phyloP scores from a whole-genome alignment of 2,329 filamentous ascomycete species.

The Fusarium citri region DNA sequence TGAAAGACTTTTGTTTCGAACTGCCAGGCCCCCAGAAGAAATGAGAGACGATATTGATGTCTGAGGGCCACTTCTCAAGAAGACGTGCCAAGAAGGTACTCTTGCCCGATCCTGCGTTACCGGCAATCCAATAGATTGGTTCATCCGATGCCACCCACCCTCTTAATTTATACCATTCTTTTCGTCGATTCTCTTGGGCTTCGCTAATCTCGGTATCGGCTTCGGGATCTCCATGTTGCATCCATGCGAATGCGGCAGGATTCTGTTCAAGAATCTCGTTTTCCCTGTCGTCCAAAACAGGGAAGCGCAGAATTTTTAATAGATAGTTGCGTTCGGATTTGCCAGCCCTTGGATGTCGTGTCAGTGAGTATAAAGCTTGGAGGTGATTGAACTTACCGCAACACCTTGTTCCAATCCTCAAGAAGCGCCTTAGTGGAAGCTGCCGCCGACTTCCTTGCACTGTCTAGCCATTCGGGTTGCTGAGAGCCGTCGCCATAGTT shows the following conservation, averaged over 20 bases:
- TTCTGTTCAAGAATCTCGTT: background rate
- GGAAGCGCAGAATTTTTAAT: background rate
- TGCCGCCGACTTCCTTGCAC: background rate
- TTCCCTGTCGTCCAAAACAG: background rate
- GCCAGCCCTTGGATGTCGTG: background rate
- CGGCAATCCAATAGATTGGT: constrained; percentile 7
- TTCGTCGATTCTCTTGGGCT: background rate
- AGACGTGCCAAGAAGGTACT: constrained; percentile 5
- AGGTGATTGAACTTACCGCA: background rate
- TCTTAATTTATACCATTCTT: background rate
- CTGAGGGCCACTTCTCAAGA: background rate
- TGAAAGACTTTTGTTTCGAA: background rate
- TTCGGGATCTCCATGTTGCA: background rate
- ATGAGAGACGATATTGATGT: background rate
- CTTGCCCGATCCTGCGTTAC: constrained; percentile 6
- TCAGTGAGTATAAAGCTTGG: background rate
- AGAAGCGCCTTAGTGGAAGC: constrained; percentile 11
- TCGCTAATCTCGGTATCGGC: background rate
- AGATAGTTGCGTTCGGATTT: background rate
- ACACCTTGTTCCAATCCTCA: constrained; percentile 1
- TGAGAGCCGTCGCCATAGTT: constrained; percentile 35
- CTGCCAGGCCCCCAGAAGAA: constrained; percentile 14
- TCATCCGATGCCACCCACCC: background rate
- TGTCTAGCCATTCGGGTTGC: constrained; percentile 7
- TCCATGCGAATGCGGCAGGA: background rate